Conservation (phyloP, 2,329 filamentous ascomycete genomes). For the Aspergillus clavatus region DNA sequence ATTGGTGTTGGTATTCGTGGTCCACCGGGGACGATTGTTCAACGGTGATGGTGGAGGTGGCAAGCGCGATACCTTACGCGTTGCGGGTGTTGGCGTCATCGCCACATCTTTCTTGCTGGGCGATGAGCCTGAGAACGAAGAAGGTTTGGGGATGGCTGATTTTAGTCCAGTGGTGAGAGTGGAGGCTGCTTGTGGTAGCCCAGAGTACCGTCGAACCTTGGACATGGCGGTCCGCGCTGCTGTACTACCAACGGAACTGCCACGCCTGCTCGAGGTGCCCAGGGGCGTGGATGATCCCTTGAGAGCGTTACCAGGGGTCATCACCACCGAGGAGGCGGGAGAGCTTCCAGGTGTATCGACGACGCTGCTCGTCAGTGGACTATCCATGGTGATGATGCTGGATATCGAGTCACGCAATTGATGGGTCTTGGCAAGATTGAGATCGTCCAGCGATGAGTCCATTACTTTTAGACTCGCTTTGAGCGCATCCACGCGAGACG, state of each 20-base stretch:
- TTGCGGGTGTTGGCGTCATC: slow-evolving; percentile 48
- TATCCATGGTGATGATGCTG: slow-evolving; percentile 80
- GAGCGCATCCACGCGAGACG: slow-evolving; percentile 71
- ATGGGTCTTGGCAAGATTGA: slow-evolving; percentile 58
- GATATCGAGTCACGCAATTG: slow-evolving; percentile 89
- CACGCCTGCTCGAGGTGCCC: slow-evolving; percentile 44
- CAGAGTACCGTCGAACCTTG: slow-evolving; percentile 45
- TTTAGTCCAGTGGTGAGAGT: slow-evolving; percentile 28
- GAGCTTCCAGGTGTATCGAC: slow-evolving; percentile 69
- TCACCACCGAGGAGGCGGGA: slow-evolving; percentile 61
- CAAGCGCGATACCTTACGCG: slow-evolving; percentile 39
- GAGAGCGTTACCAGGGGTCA: slow-evolving; percentile 49
- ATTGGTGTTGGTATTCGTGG: slow-evolving; percentile 58
- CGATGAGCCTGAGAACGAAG: slow-evolving; percentile 32
- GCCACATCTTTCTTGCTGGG: slow-evolving; percentile 40
- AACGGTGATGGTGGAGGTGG: slow-evolving; percentile 38
- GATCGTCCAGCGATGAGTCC: slow-evolving; percentile 69
- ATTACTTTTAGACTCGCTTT: slow-evolving; percentile 73
- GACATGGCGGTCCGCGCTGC: slow-evolving; percentile 37
- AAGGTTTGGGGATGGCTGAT: slow-evolving; percentile 35
- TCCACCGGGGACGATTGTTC: slow-evolving; percentile 67
- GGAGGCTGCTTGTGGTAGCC: slow-evolving; percentile 38
- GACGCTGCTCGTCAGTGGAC: slow-evolving; percentile 64
- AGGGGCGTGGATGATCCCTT: slow-evolving; percentile 45
- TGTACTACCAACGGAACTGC: slow-evolving; percentile 42